Evolutionary conservation across 495 filamentous ascomycete species (phyloP), one percentile per base, ranked within the genome.

Genomic region (Annulohypoxylon bovei): DNA sequence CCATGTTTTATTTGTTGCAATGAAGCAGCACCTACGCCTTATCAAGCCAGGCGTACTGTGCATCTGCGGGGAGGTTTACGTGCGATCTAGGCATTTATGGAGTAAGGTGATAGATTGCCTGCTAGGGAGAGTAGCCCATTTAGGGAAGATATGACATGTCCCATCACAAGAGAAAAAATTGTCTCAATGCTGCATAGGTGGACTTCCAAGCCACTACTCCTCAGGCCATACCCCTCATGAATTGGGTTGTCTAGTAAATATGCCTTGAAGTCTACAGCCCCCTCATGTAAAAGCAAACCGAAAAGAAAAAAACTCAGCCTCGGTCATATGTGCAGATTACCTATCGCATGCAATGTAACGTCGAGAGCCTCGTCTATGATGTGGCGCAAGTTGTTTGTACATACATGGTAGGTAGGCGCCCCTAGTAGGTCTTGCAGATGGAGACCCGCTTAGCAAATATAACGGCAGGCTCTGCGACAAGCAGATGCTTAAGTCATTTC

Each of bases 1-100:
- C 74, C 71, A 59, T 58, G 12, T 77, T 76, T 70, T 76, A 67
- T 73, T 75, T 75, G 64, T 72, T 69, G 62, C 70, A 64, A 60
- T 25, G 52, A 55, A 18, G 53, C 46, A 62, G 67, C 47, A 70
- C 28, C 16, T 27, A 33, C 27, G 23, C 53, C 52, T 55, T 18
- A 55, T 39, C n/a, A 53, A 59, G 27, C 33, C 35, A 35, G 68
- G 65, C 61, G 55, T 62, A 33, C 11, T 52, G 53, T 65, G 61
- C 70, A 72, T 53, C 27, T 57, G 60, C 28, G 40, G 35, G 33
- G 61, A 28, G 53, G 49, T 53, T 42, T 49, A 16, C 28, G 47
- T 49, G 6, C 32, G 20, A 49, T 64, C 52, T 32, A 60, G 64
- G 60, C 50, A 57, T 44, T 71, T 33, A 65, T 44, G 40, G 56